These are phyloP conservation scores for Metarhizium album DNA, from an alignment of 2,329 filamentous ascomycete species.

Conservation along the genomic window DNA sequence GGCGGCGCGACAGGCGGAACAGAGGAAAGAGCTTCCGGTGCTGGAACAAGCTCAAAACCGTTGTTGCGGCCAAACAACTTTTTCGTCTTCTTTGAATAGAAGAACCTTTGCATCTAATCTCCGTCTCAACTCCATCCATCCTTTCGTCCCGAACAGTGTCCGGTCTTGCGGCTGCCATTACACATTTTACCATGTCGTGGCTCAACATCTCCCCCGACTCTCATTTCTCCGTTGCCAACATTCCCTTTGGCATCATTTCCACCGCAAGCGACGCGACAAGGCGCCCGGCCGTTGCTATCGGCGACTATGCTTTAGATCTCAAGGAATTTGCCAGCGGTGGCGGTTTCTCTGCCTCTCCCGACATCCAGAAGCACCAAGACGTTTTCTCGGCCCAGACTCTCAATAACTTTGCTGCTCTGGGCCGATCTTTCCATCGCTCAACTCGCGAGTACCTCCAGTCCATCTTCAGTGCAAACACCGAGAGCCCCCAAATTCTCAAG, in stretches of 20 bases:
- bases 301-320: slow-evolving; percentile 60
- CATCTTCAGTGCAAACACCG: slow-evolving; percentile 44
- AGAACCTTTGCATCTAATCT: background rate
- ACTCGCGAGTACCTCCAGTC: slow-evolving; percentile 60
- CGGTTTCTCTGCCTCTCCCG: slow-evolving; percentile 26
- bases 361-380: slow-evolving; percentile 14
- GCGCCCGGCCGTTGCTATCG: slow-evolving; percentile 61
- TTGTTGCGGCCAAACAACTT: background rate
- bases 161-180: background rate
- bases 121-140: background rate
- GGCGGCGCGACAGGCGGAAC: background rate
- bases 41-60: background rate
- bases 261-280: slow-evolving; percentile 43
- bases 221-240: slow-evolving; percentile 64
- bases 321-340: slow-evolving; percentile 40
- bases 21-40: slow-evolving; percentile 1
- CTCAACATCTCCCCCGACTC: slow-evolving; percentile 14
- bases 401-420: slow-evolving; percentile 36
- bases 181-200: slow-evolving; percentile 13
- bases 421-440: slow-evolving; percentile 56
- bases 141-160: background rate
- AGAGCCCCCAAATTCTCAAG: slow-evolving; percentile 20
- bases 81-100: background rate
- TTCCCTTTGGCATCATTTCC: slow-evolving; percentile 75
- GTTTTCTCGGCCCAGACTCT: slow-evolving; percentile 19